Percentiles rank a stretch among this genome's conserved stretches.
Evolutionary conservation across 257 asterid genomes (phyloP).

Genomic region (Cynanchum wilfordii): DNA sequence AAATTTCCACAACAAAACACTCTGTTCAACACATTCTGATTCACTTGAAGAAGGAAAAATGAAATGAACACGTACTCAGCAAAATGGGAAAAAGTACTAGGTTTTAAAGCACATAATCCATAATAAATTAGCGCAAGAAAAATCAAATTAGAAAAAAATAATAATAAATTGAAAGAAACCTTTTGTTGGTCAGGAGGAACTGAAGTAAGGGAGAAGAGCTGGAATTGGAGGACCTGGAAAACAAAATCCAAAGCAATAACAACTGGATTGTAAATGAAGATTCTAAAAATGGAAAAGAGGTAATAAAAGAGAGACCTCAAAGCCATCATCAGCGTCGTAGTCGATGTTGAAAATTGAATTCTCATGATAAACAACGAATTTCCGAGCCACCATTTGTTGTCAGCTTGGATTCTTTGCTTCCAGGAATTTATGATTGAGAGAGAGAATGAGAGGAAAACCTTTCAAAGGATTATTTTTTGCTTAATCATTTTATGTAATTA

Average conservation of each 20-base stretch:
- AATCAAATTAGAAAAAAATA: background rate
- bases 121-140: background rate
- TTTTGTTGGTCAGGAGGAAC: constrained; percentile 88
- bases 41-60: background rate
- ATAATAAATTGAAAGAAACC: constrained; percentile 30
- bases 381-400: constrained; percentile 63
- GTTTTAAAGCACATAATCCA: background rate
- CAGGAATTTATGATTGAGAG: background rate
- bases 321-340: constrained; percentile 85
- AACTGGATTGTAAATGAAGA: constrained; percentile 18
- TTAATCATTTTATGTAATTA: too few relatives aligned
- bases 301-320: constrained; percentile 48
- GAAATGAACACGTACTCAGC: too few relatives aligned
- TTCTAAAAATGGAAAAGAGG: constrained; percentile 5
- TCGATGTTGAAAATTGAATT: constrained; percentile 65
- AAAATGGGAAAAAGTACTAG: background rate
- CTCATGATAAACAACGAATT: constrained; percentile 53
- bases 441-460: background rate
- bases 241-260: constrained; percentile 14
- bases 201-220: constrained; percentile 85
- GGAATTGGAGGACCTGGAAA: constrained; percentile 75
- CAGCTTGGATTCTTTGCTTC: constrained; percentile 24
- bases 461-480: too few relatives aligned
- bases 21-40: background rate
- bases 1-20: background rate